phyloP scores from a whole-genome alignment of 257 asterid genomes.

The Verbascum thapsus region DNA sequence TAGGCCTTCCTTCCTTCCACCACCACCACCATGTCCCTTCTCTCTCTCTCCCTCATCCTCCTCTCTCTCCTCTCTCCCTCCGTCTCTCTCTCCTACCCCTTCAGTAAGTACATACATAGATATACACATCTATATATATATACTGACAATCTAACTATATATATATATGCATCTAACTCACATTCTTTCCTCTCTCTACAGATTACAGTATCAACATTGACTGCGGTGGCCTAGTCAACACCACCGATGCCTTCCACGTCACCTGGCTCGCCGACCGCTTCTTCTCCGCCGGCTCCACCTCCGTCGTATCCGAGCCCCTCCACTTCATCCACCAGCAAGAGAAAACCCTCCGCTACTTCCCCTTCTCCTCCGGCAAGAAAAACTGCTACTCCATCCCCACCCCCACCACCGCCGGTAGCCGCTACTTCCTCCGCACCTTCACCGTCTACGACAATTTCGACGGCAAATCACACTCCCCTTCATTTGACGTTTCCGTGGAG shows the following conservation, averaged over 20 bases:
- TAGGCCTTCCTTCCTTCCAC: constrained; percentile 29
- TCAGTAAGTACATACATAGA: constrained; percentile 32
- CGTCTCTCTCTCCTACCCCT: constrained; percentile 35
- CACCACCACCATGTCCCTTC: constrained; percentile 34
- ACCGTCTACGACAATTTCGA: constrained; percentile 87
- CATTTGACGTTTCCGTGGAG: constrained; percentile 87
- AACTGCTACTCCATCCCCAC: constrained; percentile 79
- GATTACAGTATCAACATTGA: constrained; percentile 45
- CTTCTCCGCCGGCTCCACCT: constrained; percentile 72
- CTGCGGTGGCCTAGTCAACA: constrained; percentile 71
- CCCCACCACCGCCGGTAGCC: constrained; percentile 33
- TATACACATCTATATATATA: neutral
- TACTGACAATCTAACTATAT: constrained; percentile 21
- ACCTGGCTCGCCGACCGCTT: constrained; percentile 85
- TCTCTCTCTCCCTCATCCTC: constrained; percentile 28
- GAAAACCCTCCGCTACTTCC: constrained; percentile 86
- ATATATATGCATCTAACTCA: too few relatives aligned
- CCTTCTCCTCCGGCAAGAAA: constrained; percentile 79
- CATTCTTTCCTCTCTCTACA: constrained; percentile 7
- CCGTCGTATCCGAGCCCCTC: constrained; percentile 90
- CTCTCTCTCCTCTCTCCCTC: constrained; percentile 32
- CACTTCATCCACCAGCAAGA: constrained; percentile 73
- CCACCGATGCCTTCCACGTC: constrained; percentile 69
- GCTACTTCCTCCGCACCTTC: constrained; percentile 73
- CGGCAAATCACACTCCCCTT: constrained; percentile 80